Base-by-base conservation (phyloP, 257 asterid genomes). In the Galeopsis tetrahit region DNA sequence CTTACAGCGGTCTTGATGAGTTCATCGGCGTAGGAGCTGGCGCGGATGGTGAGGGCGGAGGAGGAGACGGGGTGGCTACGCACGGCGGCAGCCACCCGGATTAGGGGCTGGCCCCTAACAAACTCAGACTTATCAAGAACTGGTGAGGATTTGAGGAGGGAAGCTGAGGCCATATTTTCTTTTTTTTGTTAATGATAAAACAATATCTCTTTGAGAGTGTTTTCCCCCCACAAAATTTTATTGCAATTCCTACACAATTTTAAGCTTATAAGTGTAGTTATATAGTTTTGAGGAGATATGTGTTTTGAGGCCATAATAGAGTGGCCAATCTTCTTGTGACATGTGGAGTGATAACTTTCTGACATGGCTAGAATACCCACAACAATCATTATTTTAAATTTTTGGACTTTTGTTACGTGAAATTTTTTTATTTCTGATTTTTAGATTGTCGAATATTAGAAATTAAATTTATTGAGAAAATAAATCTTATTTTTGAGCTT, bases 51-150 rank as follows among this genome's bases (percentile, higher is more conserved):
- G 76, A 76, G 72, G 53, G 75, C 59, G 39, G 80, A 52, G 68
- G 21, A 2, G 77, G 77, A 55, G 43, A 7, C 42, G n/a, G 79
- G 80, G 35, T 56, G 71, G 76, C 72, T 33, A 63, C 80, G 80
- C 68, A 70, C 53, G 76, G 76, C 17, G 76, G 70, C 51, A 58
- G 75, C 69, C 10, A 35, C 79, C 14, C 76, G 80, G 80, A 63
- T 76, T 68, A 76, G 76, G 68, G 76, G 62, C 74, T 75, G 79
- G 2, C 72, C 80, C 53, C 83, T 89, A 1, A 86, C 83, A 67
- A 86, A 86, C 44, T 85, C 89, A 32, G 88, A 70, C 76, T 89
- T 89, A 80, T 88, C 89, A 69, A 86, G 91, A 49, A 85, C 90
- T 6, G 86, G 90, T 34, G 96, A 86, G 14, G 85, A 74, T 79